phyloP scores from a whole-genome alignment of 441 rosid species.

The Brassica balearica region DNA sequence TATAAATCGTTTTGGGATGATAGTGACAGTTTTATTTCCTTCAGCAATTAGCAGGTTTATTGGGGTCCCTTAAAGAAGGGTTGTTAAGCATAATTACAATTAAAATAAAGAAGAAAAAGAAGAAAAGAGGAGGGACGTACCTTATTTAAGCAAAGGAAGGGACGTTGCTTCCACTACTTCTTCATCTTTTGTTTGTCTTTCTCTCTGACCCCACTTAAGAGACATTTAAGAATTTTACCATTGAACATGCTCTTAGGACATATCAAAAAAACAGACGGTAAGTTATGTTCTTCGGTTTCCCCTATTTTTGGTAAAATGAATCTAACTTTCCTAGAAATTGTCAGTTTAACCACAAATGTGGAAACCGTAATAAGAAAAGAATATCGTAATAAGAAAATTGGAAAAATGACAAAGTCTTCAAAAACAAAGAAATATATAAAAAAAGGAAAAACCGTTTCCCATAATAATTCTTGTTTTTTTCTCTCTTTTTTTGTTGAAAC shows the following conservation, averaged over 20 bases:
- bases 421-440: not conserved
- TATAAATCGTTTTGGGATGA: not conserved
- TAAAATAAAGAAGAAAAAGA: no score
- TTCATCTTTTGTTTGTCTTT: no score
- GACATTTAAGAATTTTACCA: no score
- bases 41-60: not conserved
- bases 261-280: not conserved
- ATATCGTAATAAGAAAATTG: not conserved
- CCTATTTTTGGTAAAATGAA: slow-evolving; percentile 26
- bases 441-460: slow-evolving; percentile 5
- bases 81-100: no score
- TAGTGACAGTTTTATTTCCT: not conserved
- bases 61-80: no score
- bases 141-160: no score
- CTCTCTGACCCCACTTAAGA: no score
- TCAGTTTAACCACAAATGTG: slow-evolving; percentile 17
- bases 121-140: no score
- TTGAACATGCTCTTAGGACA: no score
- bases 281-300: not conserved
- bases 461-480: slow-evolving; percentile 10
- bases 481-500: not conserved
- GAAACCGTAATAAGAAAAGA: slow-evolving; percentile 21
- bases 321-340: not conserved
- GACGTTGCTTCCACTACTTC: no score
- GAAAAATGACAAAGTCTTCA: not conserved